Evolutionary conservation across 768 basidiomycete species (phyloP), one percentile per base, ranked within the genome.

Genomic region (Chalciporus piperatus): DNA sequence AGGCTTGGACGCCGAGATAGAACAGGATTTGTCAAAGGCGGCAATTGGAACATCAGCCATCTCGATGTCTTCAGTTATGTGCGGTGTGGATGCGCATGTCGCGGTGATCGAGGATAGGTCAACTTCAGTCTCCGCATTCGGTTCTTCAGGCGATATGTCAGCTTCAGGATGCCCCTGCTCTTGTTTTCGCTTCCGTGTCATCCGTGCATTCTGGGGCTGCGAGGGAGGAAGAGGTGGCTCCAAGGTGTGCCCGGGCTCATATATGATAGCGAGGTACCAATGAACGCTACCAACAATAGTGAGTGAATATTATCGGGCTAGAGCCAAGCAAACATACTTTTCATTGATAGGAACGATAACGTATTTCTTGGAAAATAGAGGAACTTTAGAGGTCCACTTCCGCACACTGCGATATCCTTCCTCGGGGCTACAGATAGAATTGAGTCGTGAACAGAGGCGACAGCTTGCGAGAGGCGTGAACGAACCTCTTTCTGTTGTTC

Each of bases 281-380:
- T 99, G 97, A 40, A 92, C 70, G 60, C 96, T 98, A 57, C 9
- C 28, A 25, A 25, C 17, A 48, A 25, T 5, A 4, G 22, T 69
- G 32, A 60, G 47, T 33, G 30, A 41, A 32, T 28, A 25, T 12
- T 32, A 17, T 32, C 6, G 2, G 46, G 20, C 30, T 27, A 12
- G 10, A 39, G 20, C n/a, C 20, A 14, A 41, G 28, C 8, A 8
- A 22, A 27, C 66, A 83, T 66, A 97, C 96, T 95, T 76, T 69
- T 98, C 97, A 60, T 99, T 98, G 70, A 99, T 97, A 2, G 97
- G 97, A 10, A 99, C 81, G 43, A 99, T 84, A 56, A 99, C 76
- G 62, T 89, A 97, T 63, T 90, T 89, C 79, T 98, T 98, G 56
- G 76, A 70, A 69, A 98, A 99, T 16, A 99, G 66, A 62, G 94